Percentiles rank a stretch among this genome's conserved stretches.
phyloP scores from a whole-genome alignment of 306 rosid species.

The Geum urbanum region DNA sequence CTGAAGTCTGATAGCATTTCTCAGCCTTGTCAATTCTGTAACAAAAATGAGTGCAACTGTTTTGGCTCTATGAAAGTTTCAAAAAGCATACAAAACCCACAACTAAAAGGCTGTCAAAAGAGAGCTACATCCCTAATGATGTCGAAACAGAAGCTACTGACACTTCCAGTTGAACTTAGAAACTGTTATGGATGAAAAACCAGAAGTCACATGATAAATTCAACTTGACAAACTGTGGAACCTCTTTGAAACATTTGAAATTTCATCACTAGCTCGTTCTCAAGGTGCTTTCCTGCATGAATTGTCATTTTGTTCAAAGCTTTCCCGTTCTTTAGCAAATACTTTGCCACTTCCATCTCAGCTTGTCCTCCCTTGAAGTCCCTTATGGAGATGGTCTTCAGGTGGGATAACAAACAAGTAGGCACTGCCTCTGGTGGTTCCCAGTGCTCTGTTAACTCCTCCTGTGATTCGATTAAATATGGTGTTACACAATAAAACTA shows the following conservation, averaged over 20 bases:
- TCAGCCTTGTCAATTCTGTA: too few species aligned
- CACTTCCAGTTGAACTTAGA: too few species aligned
- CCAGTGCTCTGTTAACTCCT: not conserved
- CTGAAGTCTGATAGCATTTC: too few species aligned
- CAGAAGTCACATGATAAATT: not conserved
- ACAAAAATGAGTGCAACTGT: too few species aligned
- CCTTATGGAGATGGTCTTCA: not conserved
- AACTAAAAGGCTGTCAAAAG: too few species aligned
- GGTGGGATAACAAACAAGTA: not conserved
- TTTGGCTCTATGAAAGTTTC: too few species aligned
- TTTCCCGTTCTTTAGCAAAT: not conserved
- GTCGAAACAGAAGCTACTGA: too few species aligned
- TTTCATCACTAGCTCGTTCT: not conserved
- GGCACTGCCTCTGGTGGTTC: not conserved
- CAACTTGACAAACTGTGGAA: not conserved
- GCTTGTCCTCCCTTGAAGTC: not conserved
- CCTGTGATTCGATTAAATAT: not conserved
- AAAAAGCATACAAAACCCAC: too few species aligned
- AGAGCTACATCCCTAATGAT: too few species aligned
- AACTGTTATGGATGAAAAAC: too few species aligned
- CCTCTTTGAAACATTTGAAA: not conserved
- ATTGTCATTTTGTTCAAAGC: slow-evolving; percentile 1
- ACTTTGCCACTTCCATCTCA: not conserved
- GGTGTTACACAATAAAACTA: not conserved
- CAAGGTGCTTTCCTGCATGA: not conserved